Evolutionary conservation across 352 stramenopile genomes (phyloP), one percentile per base, ranked within the genome.

Genomic region (Phytophthora constricta): DNA sequence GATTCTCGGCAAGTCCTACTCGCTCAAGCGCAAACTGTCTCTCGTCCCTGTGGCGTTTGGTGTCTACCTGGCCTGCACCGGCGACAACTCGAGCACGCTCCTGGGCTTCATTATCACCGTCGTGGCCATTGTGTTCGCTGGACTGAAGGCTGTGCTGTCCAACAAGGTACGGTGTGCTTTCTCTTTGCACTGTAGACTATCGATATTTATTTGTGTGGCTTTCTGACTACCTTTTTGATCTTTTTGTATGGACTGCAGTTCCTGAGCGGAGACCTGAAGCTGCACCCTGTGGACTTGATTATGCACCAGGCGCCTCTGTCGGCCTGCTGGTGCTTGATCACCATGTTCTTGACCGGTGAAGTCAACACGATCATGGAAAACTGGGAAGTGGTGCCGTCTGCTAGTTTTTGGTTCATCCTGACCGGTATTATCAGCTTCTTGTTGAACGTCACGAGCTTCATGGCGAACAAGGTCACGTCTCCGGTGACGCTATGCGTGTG

Each of bases 391-490:
- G 42, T 93, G 22, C 82, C 80, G 34, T 57, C 65, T 7, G 77
- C 85, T 23, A 76, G 77, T 45, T 84, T 86, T 54, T 92, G 84
- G 86, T 94, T 88, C 69, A 37, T 95, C n/a, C 46, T 97, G 47
- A 97, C 89, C 42, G 94, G 93, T 37, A 66, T 97, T 22, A 82
- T 96, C 37, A 97, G 87, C 47, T 98, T 98, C 65, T 80, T 96
- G 58, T 86, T 98, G 26, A 98, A 98, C 71, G 85, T 98, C 61
- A 97, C 82, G 50, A 98, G 90, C 62, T 96, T 98, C 62, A 93
- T 97, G 70, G 91, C 95, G 41, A 98, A 98, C 77, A 98, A 98
- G 59, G 80, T 98, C 31, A 98, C 95, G 28, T 98, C 90, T 22
- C 87, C 95, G n/a, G 79, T 98, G 56, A 98, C 94, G 59, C 72